Base-by-base conservation (phyloP, 345 rosid species). In the Isatis tinctoria region DNA sequence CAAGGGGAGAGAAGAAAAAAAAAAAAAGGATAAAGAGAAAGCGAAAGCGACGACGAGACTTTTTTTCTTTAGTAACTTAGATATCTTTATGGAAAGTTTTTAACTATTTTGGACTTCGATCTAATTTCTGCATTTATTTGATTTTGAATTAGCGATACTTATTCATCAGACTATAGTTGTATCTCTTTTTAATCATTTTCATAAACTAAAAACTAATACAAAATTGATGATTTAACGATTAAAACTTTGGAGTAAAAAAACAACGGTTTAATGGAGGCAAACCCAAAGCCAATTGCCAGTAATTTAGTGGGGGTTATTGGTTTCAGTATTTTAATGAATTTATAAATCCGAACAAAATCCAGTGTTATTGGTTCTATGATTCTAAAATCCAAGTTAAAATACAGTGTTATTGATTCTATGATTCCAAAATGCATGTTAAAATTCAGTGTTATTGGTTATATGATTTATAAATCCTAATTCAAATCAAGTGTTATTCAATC, bases 11-110 rank as follows among this genome's bases (percentile, higher is more conserved):
- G 22, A 4, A 3, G 1, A 8, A 22, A 33, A 2, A 1, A 6
- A 44, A 1, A 1, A 18, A 8, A 40, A 1, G 13, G 4, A 40
- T 0, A 26, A 14, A 45, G 28, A 60, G 11, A 28, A 49, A 51
- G 37, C 17, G 52, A 64, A 64, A 41, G 47, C 54, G 62, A 52
- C 63, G 69, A 63, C 63, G 33, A 51, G 39, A 8, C 6, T 53
- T 60, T 2, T 28, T 60, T 60, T 37, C n/a, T 9, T 36, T 47
- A 60, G 58, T 32, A 70, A 20, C 37, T 16, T 71, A 8, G n/a
- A 10, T 60, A 48, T 60, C 39, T 67, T 49, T 60, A 49, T 48
- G 40, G 40, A 27, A 48, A 60, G n/a, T 26, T 60, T 13, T 71
- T 48, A 24, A 60, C 8, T 39, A 61, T 12, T 26, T 61, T 37